Percentiles rank a stretch among this genome's conserved stretches.
Conservation (phyloP, 2,329 filamentous ascomycete genomes). For the Coleophoma crateriformis region DNA sequence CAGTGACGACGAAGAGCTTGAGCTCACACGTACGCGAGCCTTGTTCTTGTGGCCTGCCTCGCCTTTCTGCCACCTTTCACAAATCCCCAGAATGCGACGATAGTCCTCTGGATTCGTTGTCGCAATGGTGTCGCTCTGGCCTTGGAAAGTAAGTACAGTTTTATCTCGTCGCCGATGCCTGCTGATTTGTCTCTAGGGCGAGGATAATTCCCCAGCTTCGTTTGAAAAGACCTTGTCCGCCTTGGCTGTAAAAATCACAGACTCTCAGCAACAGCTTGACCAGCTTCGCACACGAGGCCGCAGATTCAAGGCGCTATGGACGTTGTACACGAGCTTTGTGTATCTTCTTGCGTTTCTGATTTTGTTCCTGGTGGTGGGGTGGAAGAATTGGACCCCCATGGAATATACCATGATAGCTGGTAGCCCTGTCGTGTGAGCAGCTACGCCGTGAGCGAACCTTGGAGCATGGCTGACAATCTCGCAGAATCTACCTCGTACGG, state of each 20-base stretch:
- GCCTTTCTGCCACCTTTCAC: background rate
- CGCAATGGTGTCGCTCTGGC: constrained; percentile 79
- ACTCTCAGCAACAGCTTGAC: constrained; percentile 69
- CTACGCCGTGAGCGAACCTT: too few relatives aligned
- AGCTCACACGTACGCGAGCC: too few relatives aligned
- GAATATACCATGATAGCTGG: constrained; percentile 78
- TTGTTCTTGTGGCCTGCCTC: too few relatives aligned
- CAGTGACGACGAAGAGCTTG: too few relatives aligned
- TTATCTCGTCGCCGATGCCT: constrained; percentile 8
- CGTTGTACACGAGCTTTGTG: constrained; percentile 82
- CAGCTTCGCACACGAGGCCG: constrained; percentile 65
- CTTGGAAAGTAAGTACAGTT: constrained; percentile 61
- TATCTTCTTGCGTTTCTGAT: constrained; percentile 86
- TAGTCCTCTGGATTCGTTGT: constrained; percentile 4
- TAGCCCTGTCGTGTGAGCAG: constrained; percentile 67
- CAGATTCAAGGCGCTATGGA: constrained; percentile 79
- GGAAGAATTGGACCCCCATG: constrained; percentile 65
- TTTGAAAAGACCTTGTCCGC: constrained; percentile 89
- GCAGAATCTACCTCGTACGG: constrained; percentile 75
- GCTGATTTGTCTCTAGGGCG: constrained; percentile 46
- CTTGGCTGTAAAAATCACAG: constrained; percentile 76
- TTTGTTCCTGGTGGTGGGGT: constrained; percentile 77
- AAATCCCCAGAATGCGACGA: constrained; percentile 11
- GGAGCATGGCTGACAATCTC: constrained; percentile 12
- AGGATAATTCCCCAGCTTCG: constrained; percentile 76